Evolutionary conservation across 192 early-diverging fungal genomes (phyloP).

Genomic region (Haplosporangium gracile): DNA sequence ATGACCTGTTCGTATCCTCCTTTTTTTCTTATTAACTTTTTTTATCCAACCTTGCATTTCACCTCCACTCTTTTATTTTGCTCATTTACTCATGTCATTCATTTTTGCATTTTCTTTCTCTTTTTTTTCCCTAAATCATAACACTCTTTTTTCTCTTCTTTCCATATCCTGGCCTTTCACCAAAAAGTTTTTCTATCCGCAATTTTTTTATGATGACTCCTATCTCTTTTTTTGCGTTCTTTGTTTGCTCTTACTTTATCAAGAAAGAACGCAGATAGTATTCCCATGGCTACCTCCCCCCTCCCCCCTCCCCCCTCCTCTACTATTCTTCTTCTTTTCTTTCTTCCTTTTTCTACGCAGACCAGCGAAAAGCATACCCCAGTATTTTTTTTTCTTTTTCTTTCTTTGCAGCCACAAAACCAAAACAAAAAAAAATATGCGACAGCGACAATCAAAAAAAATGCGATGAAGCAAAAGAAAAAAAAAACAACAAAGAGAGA

Average conservation of each 20-base stretch:
- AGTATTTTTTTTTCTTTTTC: not conserved
- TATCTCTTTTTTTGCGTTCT: not conserved
- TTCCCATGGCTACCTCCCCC: not conserved
- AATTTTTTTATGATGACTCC: not conserved
- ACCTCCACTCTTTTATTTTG: not conserved
- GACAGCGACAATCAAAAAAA: not conserved
- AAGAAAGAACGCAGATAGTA: not conserved
- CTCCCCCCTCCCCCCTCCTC: not conserved
- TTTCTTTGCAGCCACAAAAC: not conserved
- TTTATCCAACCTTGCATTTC: not conserved
- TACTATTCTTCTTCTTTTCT: too few relatives aligned
- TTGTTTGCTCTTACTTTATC: slow-evolving; percentile 1
- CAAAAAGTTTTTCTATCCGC: not conserved
- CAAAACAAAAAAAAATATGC: not conserved
- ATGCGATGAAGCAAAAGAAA: not conserved
- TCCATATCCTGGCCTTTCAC: not conserved
- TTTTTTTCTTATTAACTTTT: not conserved
- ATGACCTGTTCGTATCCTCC: not conserved
- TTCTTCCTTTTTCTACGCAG: not conserved
- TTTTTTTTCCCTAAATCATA: too few relatives aligned
- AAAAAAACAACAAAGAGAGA: not conserved
- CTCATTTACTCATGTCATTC: not conserved
- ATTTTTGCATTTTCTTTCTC: not conserved
- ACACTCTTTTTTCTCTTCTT: not conserved
- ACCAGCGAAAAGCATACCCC: slow-evolving; percentile 1